Evolutionary conservation across 768 basidiomycete genomes (phyloP), one percentile per base, ranked within the genome.

Genomic region (Boletus rubroflammeus): DNA sequence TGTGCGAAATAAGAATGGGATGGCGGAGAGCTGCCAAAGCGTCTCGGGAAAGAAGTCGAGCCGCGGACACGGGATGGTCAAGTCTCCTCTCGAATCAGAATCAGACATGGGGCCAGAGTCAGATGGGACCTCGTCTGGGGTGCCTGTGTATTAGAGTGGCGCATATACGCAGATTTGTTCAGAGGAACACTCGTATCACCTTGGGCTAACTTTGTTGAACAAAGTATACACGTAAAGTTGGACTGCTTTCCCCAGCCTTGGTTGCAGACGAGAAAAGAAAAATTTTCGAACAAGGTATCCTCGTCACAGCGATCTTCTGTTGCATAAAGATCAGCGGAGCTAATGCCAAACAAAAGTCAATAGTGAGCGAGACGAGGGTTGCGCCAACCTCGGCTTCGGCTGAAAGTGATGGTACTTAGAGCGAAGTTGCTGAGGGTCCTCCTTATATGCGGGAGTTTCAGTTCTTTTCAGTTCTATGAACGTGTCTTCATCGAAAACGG

Each of bases 1-100:
- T 17, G 67, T 61, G 39, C 63, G 51, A 50, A 65, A 69, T 11
- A 71, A 40, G 41, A 67, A 71, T 1, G 67, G 69, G 5, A 69
- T 63, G 19, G 69, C 69, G 4, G 69, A 71, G 43, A 69, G 65
- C 25, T 67, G 65, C 28, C 51, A 61, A 45, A 49, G 53, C 6
- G 59, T 34, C 19, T 58, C 51, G 3, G 63, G 29, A 40, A 3
- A 15, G 38, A 62, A 52, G 23, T 60, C 65, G 46, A 61, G 56
- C 39, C 50, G 56, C 10, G 32, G 32, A 29, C 13, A 50, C 15
- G 29, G 23, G 44, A 31, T 26, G 6, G 38, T 45, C 5, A 25
- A 17, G 39, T 42, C 17, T 17, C 0, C 17, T 39, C 8, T 50
- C n/a, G 28, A 3, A 29, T 46, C 23, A 14, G 43, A 39, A 21